Percentiles rank a stretch among this genome's conserved stretches.
Evolutionary conservation across 345 rosid species (phyloP).

Genomic region (Boechera retrofracta): DNA sequence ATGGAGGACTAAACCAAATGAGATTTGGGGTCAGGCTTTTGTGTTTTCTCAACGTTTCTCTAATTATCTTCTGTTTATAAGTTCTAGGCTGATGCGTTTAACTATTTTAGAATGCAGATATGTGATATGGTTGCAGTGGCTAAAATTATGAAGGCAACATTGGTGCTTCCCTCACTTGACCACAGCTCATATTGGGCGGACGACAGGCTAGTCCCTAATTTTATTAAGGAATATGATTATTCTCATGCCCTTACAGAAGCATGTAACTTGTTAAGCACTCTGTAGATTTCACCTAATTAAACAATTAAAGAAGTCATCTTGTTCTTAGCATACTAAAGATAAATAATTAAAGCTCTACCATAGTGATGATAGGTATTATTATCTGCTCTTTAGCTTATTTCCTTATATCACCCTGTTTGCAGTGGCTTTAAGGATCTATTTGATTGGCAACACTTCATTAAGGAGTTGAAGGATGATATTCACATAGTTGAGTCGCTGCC

Average conservation of each 20-base stretch:
- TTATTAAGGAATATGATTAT: not conserved
- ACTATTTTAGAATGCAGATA: conserved; percentile 80
- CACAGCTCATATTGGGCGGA: conserved; percentile 97
- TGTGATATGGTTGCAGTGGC: conserved; percentile 98
- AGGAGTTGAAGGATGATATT: conserved; percentile 76
- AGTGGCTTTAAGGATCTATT: conserved; percentile 95
- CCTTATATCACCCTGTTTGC: conserved; percentile 37
- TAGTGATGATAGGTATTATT: conserved; percentile 14
- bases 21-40: conserved; percentile 97
- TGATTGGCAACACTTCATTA: conserved; percentile 89
- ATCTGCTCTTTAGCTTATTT: conserved; percentile 22
- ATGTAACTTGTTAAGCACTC: not conserved
- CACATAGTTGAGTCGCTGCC: conserved; percentile 86
- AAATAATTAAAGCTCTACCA: conserved; percentile 7
- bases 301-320: not conserved
- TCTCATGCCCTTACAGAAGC: conserved; percentile 8
- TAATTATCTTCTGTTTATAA: conserved; percentile 11
- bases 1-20: conserved; percentile 99
- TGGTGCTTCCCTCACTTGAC: conserved; percentile 93
- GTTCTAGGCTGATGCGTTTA: conserved; percentile 52
- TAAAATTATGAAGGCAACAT: conserved; percentile 85
- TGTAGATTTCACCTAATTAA: conserved; percentile 12
- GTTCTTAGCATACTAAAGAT: conserved; percentile 12
- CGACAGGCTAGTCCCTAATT: conserved; percentile 57
- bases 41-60: conserved; percentile 43